These are phyloP conservation scores for Amylostereum chailletii DNA, from an alignment of 1,284 basidiomycete species.

Conservation along the genomic window DNA sequence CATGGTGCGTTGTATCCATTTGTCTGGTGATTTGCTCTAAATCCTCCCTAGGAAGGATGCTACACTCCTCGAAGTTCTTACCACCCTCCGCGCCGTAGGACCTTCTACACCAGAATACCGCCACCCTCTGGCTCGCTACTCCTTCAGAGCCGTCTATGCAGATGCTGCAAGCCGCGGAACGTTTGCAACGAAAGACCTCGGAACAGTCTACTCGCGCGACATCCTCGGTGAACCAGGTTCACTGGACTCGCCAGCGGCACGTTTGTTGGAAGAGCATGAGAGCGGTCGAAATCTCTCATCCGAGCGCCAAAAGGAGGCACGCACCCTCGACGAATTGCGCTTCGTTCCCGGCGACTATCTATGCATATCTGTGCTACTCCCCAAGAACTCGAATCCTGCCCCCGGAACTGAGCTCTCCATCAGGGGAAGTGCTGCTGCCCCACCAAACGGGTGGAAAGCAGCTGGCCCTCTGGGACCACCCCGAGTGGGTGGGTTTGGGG, in stretches of 20 bases:
- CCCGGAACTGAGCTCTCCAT: conserved; percentile 26
- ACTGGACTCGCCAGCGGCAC: conserved; percentile 42
- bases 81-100: conserved; percentile 59
- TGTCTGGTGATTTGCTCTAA: too few relatives aligned
- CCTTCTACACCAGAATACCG: conserved; percentile 58
- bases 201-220: conserved; percentile 70
- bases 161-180: conserved; percentile 62
- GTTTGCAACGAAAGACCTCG: conserved; percentile 66
- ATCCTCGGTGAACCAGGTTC: conserved; percentile 69
- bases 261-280: conserved; percentile 48
- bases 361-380: conserved; percentile 59
- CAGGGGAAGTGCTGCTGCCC: conserved; percentile 34
- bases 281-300: conserved; percentile 17
- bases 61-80: conserved; percentile 66
- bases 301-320: conserved; percentile 44
- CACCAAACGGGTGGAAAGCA: conserved; percentile 33
- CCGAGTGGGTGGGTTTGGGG: conserved; percentile 30
- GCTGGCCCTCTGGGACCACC: conserved; percentile 9
- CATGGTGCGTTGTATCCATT: conserved; percentile 42
- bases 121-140: conserved; percentile 70
- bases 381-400: conserved; percentile 47
- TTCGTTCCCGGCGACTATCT: conserved; percentile 75
- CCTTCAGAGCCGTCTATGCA: conserved; percentile 69
- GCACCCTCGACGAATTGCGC: conserved; percentile 65
- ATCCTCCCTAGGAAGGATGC: conserved; percentile 57